A percentile compares a stretch with the other conserved stretches of the same genome.
Conservation (phyloP, 2,329 filamentous ascomycete genomes). For the Aureobasidium vineae region DNA sequence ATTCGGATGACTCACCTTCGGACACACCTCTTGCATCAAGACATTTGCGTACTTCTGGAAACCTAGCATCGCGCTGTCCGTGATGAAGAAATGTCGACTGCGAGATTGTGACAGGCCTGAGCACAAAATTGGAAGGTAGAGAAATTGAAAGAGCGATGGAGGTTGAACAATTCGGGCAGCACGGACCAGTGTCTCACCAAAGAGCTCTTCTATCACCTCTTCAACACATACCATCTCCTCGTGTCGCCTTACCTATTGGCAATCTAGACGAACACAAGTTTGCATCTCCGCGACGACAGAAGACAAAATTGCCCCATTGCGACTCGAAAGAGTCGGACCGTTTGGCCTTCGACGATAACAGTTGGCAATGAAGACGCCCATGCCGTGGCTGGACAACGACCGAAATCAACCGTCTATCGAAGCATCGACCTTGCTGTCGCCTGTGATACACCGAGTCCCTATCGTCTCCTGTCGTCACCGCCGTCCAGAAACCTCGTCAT, state of each 20-base stretch:
- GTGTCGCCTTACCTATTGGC: not conserved
- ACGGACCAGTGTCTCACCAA: constrained; percentile 25
- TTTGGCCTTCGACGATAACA: constrained; percentile 11
- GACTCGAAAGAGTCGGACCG: not conserved
- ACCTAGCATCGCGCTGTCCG: no score
- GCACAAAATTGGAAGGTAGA: not conserved
- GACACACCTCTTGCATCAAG: no score
- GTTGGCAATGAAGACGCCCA: constrained; percentile 7
- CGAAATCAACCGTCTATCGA: constrained; percentile 1
- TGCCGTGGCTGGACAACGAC: not conserved
- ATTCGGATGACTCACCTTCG: no score
- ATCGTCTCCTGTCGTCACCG: constrained; percentile 6
- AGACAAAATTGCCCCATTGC: not conserved
- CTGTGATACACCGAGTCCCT: constrained; percentile 1
- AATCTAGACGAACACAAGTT: constrained; percentile 17
- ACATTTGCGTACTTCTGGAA: no score
- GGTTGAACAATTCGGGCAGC: constrained; percentile 9
- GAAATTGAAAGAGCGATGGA: constrained; percentile 13
- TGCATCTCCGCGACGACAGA: constrained; percentile 15
- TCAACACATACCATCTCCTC: not conserved
- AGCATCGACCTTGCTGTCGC: constrained; percentile 7
- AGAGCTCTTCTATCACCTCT: not conserved
- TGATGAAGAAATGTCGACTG: no score
- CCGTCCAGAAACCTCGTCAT: constrained; percentile 1
- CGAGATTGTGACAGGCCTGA: not conserved